A percentile compares a stretch with the other conserved stretches of the same genome.
These are phyloP conservation scores for Coemansia aciculifera DNA, from an alignment of 192 early-diverging fungal species.

Conservation along the genomic window DNA sequence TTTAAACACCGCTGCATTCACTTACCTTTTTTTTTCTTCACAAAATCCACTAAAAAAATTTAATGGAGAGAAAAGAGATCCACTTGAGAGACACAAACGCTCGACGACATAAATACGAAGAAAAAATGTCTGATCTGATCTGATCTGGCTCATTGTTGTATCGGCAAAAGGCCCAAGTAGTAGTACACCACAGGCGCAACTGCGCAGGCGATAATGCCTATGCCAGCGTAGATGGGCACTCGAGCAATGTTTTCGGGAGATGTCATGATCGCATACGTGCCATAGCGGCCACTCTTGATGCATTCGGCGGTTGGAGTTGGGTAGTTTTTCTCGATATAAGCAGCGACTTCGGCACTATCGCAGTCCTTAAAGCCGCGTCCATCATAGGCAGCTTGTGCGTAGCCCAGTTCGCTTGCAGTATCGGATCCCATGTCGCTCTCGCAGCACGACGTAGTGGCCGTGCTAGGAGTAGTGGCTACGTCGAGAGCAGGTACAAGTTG, in stretches of 20 bases:
- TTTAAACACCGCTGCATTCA: not conserved
- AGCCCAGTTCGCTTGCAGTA: not conserved
- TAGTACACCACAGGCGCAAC: conserved; percentile 29
- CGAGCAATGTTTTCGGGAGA: conserved; percentile 52
- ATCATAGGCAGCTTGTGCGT: not conserved
- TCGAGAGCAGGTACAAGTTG: not conserved
- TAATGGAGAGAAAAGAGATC: not conserved
- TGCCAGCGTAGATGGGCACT: conserved; percentile 49
- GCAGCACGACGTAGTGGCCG: not conserved
- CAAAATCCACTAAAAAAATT: not conserved
- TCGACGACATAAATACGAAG: not conserved
- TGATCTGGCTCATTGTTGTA: not conserved
- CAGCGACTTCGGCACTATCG: not conserved
- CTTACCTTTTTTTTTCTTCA: not conserved
- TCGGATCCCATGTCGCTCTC: conserved; percentile 10
- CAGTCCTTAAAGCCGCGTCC: not conserved
- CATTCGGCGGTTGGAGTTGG: conserved; percentile 10
- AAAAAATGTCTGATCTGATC: conserved; percentile 8
- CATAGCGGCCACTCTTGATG: conserved; percentile 36
- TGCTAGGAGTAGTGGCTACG: not conserved
- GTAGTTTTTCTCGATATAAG: conserved; percentile 11
- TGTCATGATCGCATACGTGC: conserved; percentile 41
- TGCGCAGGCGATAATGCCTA: conserved; percentile 30
- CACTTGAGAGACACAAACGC: not conserved
- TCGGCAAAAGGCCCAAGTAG: conserved; percentile 6